Base-by-base conservation (phyloP, 2,329 filamentous ascomycete genomes). In the Ceratocystis alfenasii region DNA sequence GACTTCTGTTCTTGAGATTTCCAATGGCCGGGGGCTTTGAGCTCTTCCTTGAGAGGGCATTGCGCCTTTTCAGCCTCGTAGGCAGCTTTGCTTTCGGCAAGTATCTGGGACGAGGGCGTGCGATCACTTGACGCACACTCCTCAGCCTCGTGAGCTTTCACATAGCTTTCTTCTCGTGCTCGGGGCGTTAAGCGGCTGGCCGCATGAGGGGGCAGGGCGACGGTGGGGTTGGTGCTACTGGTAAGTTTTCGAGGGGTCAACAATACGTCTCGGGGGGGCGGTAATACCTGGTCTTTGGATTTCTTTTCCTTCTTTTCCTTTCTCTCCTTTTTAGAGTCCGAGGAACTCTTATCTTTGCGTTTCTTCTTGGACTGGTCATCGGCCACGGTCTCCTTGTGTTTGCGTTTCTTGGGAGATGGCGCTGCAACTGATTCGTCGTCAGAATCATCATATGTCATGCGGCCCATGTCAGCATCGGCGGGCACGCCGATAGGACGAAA, bases 401-500 rank as follows among this genome's bases (percentile, higher is more conserved):
- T 68, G 53, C 64, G 65, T n/a, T 68, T 68, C 67, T 68, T 68
- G 45, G 67, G 64, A 15, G 64, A 62, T 30, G 67, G 62, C 5
- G 45, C 30, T 6, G 63, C 62, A 6, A 36, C 44, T 6, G 62
- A n/a, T 41, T 66, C 67, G 20, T 66, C 67, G 20, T 68, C 67
- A 1, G 67, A 66, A 50, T 65, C 66, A 33, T 66, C 67, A 30
- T 64, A 64, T 50, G 46, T 62, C 36, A 68, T 59, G 46, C 62
- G 62, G 15, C 67, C 67, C 67, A 68, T 68, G 17, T 68, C 65
- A n/a, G 41, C 80, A 71, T 90, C 87, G 15, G 61, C 64, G 46
- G 57, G 20, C 55, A 83, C 78, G 33, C 88, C 88, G 57, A 87
- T 81, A 0, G 88, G 87, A 65, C 81, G 80, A 74, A 83, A 90